These are phyloP conservation scores for Gyromitra esculenta DNA, from an alignment of 2,329 filamentous ascomycete genomes.

Conservation along the genomic window DNA sequence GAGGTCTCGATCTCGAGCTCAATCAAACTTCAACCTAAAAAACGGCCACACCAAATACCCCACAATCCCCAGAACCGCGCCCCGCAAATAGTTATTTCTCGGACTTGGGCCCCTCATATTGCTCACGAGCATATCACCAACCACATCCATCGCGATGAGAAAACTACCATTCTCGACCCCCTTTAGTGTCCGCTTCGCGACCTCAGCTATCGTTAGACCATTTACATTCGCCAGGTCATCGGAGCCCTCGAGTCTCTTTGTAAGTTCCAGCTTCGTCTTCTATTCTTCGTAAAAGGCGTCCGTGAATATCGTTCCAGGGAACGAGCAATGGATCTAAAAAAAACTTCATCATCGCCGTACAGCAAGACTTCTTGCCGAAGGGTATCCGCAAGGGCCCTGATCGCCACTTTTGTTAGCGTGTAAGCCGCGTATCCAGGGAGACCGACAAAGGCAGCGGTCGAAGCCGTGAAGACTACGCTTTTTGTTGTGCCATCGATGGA, in stretches of 20 bases:
- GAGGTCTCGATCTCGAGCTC: background rate
- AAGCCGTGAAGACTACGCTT: background rate
- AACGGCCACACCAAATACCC: background rate
- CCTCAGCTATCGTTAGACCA: background rate
- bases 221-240: background rate
- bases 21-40: background rate
- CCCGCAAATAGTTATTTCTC: background rate
- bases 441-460: background rate
- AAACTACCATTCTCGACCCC: background rate
- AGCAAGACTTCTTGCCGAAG: background rate
- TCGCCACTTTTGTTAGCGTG: background rate
- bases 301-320: background rate
- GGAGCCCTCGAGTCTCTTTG: background rate
- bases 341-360: background rate
- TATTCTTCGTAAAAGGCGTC: background rate
- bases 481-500: background rate
- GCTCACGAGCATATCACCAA: background rate
- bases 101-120: background rate
- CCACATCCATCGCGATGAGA: background rate
- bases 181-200: background rate
- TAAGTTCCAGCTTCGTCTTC: background rate
- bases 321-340: slow-evolving; percentile 1
- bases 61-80: background rate
- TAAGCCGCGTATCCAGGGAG: background rate
- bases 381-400: background rate